Percentiles rank a stretch among this genome's conserved stretches.
Conservation (phyloP, 306 rosid genomes). For the Myrica gale region DNA sequence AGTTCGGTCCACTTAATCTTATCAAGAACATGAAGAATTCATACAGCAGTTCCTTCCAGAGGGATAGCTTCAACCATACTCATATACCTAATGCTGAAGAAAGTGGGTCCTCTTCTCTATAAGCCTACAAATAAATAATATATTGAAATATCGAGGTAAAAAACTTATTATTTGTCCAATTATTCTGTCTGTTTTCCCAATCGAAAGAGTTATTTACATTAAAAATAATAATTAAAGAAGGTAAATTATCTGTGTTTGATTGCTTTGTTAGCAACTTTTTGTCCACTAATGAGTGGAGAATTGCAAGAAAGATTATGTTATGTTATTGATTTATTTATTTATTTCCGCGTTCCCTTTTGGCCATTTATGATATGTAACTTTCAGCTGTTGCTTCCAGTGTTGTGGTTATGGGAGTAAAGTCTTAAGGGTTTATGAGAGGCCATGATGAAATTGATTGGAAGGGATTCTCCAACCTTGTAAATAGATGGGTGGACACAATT, state of each 20-base stretch:
- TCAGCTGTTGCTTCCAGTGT: conserved; percentile 17
- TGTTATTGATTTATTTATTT: neutral
- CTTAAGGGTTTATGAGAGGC: conserved; percentile 2
- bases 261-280: neutral
- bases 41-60: conserved; percentile 34
- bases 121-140: neutral
- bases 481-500: conserved; percentile 2
- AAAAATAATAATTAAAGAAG: too few relatives aligned
- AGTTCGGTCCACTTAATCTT: conserved; percentile 49
- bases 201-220: too few relatives aligned
- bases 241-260: too few relatives aligned
- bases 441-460: conserved; percentile 14
- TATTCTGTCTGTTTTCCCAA: too few relatives aligned
- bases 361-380: conserved; percentile 14
- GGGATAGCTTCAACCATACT: conserved; percentile 54
- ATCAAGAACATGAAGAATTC: conserved; percentile 1
- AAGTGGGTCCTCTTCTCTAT: conserved; percentile 18
- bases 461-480: conserved; percentile 19
- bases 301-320: neutral
- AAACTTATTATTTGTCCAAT: too few relatives aligned
- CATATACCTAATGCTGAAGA: conserved; percentile 49
- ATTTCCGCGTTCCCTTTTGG: neutral
- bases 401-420: conserved; percentile 14
- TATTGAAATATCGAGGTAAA: too few relatives aligned
- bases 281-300: conserved; percentile 12